Conservation (phyloP, 2,329 filamentous ascomycete species). For the Hirsutella thompsonii region DNA sequence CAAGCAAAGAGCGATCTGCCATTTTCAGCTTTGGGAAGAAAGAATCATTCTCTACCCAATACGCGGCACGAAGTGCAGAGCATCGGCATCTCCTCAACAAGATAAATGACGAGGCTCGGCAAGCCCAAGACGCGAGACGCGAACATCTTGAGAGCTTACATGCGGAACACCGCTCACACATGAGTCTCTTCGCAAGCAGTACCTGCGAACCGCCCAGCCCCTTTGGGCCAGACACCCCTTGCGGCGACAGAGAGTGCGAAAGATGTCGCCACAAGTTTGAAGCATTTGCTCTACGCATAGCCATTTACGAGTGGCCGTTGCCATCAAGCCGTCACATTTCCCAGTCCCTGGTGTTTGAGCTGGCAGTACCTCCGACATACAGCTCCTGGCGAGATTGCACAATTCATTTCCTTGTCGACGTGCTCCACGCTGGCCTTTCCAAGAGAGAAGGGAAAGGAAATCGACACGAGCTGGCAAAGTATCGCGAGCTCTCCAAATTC, state of each 20-base stretch:
- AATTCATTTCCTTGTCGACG: slow-evolving; percentile 21
- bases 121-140: neutral
- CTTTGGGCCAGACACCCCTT: neutral
- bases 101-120: neutral
- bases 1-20: neutral
- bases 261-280: neutral
- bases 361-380: slow-evolving; percentile 26
- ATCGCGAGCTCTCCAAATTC: too few relatives aligned
- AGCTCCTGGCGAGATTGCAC: slow-evolving; percentile 34
- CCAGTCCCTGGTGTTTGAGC: slow-evolving; percentile 39
- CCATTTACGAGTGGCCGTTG: slow-evolving; percentile 38
- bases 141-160: neutral
- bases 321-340: slow-evolving; percentile 17
- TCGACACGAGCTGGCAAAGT: too few relatives aligned
- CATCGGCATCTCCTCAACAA: neutral
- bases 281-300: neutral
- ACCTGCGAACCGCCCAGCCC: neutral
- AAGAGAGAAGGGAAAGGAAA: neutral
- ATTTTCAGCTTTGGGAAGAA: neutral
- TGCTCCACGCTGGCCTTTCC: slow-evolving; percentile 13
- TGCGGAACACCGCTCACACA: neutral
- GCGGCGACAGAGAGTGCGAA: neutral
- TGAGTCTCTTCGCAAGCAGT: neutral
- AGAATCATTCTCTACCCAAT: slow-evolving; percentile 12
- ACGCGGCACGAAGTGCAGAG: neutral